Conservation (phyloP, 2,329 filamentous ascomycete genomes). For the Aspergillus persii region DNA sequence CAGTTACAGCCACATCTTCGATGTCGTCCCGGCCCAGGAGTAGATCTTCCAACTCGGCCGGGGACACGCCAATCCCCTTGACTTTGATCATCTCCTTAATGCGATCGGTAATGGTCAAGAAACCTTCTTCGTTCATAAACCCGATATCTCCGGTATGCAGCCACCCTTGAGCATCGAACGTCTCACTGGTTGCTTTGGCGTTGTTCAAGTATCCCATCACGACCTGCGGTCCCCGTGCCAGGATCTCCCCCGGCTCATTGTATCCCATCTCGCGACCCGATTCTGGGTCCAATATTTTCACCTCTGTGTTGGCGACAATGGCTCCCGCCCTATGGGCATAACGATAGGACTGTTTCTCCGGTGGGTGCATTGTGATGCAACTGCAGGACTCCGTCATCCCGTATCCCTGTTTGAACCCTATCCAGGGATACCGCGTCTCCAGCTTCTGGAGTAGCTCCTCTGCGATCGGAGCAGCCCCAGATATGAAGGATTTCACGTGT, state of each 20-base stretch:
- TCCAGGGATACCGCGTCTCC: slow-evolving; percentile 56
- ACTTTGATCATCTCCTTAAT: slow-evolving; percentile 71
- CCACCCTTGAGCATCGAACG: slow-evolving; percentile 61
- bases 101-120: slow-evolving; percentile 55
- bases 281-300: slow-evolving; percentile 56
- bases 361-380: slow-evolving; percentile 62
- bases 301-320: slow-evolving; percentile 59
- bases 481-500: slow-evolving; percentile 56
- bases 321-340: slow-evolving; percentile 42
- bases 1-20: slow-evolving; percentile 55
- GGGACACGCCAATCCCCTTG: slow-evolving; percentile 56
- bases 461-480: slow-evolving; percentile 59
- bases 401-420: slow-evolving; percentile 64
- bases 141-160: slow-evolving; percentile 68
- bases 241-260: slow-evolving; percentile 57
- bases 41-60: slow-evolving; percentile 62
- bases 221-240: slow-evolving; percentile 72
- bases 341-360: slow-evolving; percentile 54
- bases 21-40: slow-evolving; percentile 58
- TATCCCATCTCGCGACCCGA: slow-evolving; percentile 52
- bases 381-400: slow-evolving; percentile 67
- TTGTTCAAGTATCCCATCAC: slow-evolving; percentile 71
- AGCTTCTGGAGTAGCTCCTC: slow-evolving; percentile 58
- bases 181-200: slow-evolving; percentile 65
- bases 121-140: slow-evolving; percentile 53